Evolutionary conservation across 305 asterid species (phyloP).

Genomic region (Solanum hybrid): DNA sequence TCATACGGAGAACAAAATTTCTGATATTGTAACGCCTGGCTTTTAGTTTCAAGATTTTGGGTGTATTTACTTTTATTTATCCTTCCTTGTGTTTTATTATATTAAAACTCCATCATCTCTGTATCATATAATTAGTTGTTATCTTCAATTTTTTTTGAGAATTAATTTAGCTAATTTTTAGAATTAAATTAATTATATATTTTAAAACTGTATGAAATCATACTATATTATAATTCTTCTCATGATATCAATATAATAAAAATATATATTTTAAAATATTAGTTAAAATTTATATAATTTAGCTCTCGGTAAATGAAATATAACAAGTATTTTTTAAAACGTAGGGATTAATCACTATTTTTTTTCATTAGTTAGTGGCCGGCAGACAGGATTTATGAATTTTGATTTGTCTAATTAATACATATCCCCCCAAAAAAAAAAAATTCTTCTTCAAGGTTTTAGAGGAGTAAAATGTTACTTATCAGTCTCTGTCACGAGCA

Average conservation of each 20-base stretch:
- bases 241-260: not conserved
- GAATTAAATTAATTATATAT: not conserved
- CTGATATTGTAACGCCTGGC: no score
- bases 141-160: not conserved
- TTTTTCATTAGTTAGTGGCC: not conserved
- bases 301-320: not conserved
- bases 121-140: not conserved
- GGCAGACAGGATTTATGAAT: not conserved
- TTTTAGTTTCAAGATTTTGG: no score
- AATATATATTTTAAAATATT: not conserved
- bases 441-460: not conserved
- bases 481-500: not conserved
- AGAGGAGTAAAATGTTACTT: not conserved
- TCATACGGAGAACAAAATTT: no score
- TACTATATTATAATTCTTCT: no score
- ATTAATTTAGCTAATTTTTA: not conserved
- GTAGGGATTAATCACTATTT: not conserved
- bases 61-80: no score
- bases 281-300: not conserved
- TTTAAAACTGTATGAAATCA: no score
- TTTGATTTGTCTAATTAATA: not conserved
- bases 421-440: not conserved
- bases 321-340: not conserved
- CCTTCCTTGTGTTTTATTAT: no score
- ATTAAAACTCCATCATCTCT: not conserved